Evolutionary conservation across 306 rosid genomes (phyloP), one percentile per base, ranked within the genome.

Genomic region (Glycine soja): DNA sequence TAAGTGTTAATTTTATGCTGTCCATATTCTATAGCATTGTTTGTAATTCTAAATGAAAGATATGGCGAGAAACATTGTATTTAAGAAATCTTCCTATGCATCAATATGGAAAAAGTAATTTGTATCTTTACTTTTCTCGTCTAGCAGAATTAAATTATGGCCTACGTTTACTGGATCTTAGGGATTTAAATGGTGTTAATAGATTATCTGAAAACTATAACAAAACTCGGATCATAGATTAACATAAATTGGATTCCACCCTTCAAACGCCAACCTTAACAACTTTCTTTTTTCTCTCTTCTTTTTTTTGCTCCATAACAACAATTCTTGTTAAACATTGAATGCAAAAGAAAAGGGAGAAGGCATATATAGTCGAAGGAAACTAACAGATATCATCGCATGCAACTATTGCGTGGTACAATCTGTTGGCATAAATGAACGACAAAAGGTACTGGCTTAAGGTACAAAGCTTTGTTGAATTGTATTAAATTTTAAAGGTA

Each of bases 11-110:
- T 36, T 53, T 74, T 71, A n/a, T 12, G 16, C 72, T 72, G 83
- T 77, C 47, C 70, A 71, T 70, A 61, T 72, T 53, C 13, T 57
- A 70, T 79, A 79, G 19, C 72, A 57, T 79, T 74, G 69, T 70
- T 18, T 70, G 80, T 63, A 79, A 67, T 64, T 64, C 71, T 46
- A 58, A 40, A 70, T 71, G 80, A 72, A 24, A 62, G 51, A 51
- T 51, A 48, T 59, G 57, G 52, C 10, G 2, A 63, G 68, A 67
- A 67, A 14, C 58, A 30, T 72, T 86, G 68, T 64, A 50, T 56
- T 24, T 24, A 14, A 58, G 77, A 86, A 57, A 52, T 15, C 63
- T 73, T 85, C 53, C 5, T n/a, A 77, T 65, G 51, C 30, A 63
- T 76, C 82, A 70, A 45, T 59, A 36, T 66, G 58, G 69, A 72